Evolutionary conservation across 768 basidiomycete genomes (phyloP).

Genomic region (Dentipellis sp.): DNA sequence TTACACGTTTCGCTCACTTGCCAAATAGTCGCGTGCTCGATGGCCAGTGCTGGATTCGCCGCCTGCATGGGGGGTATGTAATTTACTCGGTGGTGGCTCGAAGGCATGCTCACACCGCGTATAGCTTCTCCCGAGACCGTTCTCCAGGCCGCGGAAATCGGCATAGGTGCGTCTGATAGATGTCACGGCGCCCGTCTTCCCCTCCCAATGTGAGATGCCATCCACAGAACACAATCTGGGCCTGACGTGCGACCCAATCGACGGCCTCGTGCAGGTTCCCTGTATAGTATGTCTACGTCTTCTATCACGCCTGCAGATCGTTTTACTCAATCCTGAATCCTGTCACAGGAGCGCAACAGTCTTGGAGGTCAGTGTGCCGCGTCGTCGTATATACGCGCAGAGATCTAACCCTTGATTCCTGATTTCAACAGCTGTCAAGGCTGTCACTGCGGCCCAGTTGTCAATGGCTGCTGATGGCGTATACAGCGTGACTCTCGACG

Average conservation of each 20-base stretch:
- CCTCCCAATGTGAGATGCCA: neutral
- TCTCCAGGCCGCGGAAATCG: constrained; percentile 86
- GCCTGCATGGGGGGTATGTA: constrained; percentile 83
- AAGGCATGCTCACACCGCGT: neutral
- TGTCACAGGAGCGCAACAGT: constrained; percentile 67
- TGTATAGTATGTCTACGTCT: constrained; percentile 64
- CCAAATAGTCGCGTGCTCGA: constrained; percentile 75
- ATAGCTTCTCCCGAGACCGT: constrained; percentile 75
- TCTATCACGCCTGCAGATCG: constrained; percentile 2
- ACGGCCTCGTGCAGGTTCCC: constrained; percentile 89
- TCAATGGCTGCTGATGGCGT: constrained; percentile 88
- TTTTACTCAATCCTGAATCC: constrained; percentile 1
- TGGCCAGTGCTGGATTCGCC: constrained; percentile 91
- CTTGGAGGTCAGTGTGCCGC: constrained; percentile 48
- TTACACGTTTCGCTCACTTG: neutral
- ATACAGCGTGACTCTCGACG: constrained; percentile 28
- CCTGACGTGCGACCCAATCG: constrained; percentile 90
- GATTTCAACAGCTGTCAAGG: constrained; percentile 65
- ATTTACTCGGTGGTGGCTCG: neutral
- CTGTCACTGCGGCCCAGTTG: constrained; percentile 87
- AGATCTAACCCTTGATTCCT: neutral
- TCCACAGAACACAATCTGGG: constrained; percentile 72
- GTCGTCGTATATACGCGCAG: neutral
- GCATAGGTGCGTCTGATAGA: constrained; percentile 51
- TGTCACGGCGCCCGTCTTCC: neutral